A percentile compares a stretch with the other conserved stretches of the same genome.
These are phyloP conservation scores for Selenicereus undatus DNA, from an alignment of 148 eudicot genomes.

Conservation along the genomic window DNA sequence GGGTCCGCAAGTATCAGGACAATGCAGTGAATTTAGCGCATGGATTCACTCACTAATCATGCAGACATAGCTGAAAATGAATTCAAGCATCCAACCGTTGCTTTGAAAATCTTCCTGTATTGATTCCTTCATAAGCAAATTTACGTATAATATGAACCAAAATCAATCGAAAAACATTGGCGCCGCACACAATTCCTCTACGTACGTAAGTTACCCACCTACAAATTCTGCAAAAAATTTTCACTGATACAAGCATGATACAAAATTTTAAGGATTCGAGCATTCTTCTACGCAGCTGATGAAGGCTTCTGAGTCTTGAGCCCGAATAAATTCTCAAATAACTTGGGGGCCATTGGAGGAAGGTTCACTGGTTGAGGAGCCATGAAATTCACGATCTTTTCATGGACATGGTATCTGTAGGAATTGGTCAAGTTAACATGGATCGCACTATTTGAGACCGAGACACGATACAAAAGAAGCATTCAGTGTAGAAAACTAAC, in stretches of 20 bases:
- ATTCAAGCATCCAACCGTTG: neutral
- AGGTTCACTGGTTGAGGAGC: constrained; percentile 70
- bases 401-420: constrained; percentile 76
- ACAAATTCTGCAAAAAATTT: neutral
- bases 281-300: constrained; percentile 26
- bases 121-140: neutral
- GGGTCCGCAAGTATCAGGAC: no score
- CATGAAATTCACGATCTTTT: constrained; percentile 86
- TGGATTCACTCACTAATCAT: no score
- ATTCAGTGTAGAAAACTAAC: constrained; percentile 24
- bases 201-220: neutral
- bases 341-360: constrained; percentile 60
- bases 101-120: neutral
- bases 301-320: constrained; percentile 43
- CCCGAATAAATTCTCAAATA: constrained; percentile 72
- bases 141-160: neutral
- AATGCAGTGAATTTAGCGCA: no score
- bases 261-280: neutral
- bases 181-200: no score
- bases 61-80: no score
- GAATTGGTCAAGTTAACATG: neutral
- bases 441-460: neutral
- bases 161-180: no score
- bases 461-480: neutral
- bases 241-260: neutral